Base-by-base conservation (phyloP, 148 eudicot species). In the Vaccinium corymbosum region DNA sequence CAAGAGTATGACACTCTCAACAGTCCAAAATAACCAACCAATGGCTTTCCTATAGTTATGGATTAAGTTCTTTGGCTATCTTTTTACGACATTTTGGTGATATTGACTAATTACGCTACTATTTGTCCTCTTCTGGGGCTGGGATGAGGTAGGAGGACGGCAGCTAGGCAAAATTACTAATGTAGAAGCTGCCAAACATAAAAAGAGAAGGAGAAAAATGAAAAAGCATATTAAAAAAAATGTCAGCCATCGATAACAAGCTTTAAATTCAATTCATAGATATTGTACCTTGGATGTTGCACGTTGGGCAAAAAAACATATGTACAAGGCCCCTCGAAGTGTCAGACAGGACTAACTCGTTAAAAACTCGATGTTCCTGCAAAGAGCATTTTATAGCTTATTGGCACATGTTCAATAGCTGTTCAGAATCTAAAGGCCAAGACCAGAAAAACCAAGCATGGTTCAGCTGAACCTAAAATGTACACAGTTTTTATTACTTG, bases 321-420 rank as follows among this genome's bases (percentile, higher is more conserved):
- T 96, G 97, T 87, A 96, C 94, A 82, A 96, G 91, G 84, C 98
- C 94, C 89, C 81, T 96, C 35, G 97, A 52, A 17, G 98, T 96
- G 82, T 92, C 92, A 25, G 94, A 87, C 35, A 85, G 49, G 80
- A 94, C 94, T 57, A 96, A 89, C 83, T 91, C 88, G 35, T 89
- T 91, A 80, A 93, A 91, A 80, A 87, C 94, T 82, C 87, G 87
- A 46, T 88, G 83, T 80, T 96, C 98, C 98, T 96, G 89, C 83
- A 86, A 84, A 56, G 79, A 46, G 48, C 56, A 78, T 55, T 74
- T 29, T 16, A 49, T 68, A 53, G 66, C 29, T 86, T 59, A 71
- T 80, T 62, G 83, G 79, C 25, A 55, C 9, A 17, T 51, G 32
- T 38, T 19, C 56, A 81, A 20, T 42, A 61, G 56, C 20, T 50